Base-by-base conservation (phyloP, 1,284 basidiomycete genomes). In the Pseudozyma hubeiensis region DNA sequence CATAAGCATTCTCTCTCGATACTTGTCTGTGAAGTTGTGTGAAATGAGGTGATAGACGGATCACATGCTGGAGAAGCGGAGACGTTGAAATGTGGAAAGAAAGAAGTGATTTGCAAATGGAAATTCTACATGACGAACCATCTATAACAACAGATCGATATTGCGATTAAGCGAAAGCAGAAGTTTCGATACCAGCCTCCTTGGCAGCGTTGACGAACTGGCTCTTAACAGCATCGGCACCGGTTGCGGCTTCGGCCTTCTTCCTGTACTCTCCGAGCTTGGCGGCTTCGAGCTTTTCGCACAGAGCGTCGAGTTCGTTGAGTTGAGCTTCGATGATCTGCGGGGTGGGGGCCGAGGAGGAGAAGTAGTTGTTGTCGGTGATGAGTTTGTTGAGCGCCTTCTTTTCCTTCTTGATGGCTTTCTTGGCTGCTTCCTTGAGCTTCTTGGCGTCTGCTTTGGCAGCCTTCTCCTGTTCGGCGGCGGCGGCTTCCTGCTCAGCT, bases 361-460 rank as follows among this genome's bases (percentile, higher is more conserved):
- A 85, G 85, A 89, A 89, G 86, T 89, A 89, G 86, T 89, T 89
- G 84, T 86, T 86, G 17, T 84, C 77, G 34, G 88, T 84, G 71
- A 89, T 86, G 58, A 88, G 83, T 54, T 85, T 84, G 43, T 86
- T 73, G 24, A 84, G 68, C 29, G 70, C 71, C 75, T 84, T 84
- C 75, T 84, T 84, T 56, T 82, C 78, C 64, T 78, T 81, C 65
- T 84, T 84, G 65, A 84, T 66, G 24, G 79, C 79, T 74, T 84
- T 84, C 65, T 82, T 83, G 41, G 84, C 85, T 24, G 89, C 89
- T 77, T 91, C 89, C 77, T 90, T 88, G n/a, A 93, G 93, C 88
- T 98, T 98, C 88, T 99, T 99, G 24, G 94, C 93, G 50, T 94
- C 95, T 62, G 87, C 88, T 50, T 86, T 85, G 83, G 91, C 93